A percentile compares a stretch with the other conserved stretches of the same genome.
phyloP scores from a whole-genome alignment of 768 basidiomycete genomes.

The Mycena chlorophos region DNA sequence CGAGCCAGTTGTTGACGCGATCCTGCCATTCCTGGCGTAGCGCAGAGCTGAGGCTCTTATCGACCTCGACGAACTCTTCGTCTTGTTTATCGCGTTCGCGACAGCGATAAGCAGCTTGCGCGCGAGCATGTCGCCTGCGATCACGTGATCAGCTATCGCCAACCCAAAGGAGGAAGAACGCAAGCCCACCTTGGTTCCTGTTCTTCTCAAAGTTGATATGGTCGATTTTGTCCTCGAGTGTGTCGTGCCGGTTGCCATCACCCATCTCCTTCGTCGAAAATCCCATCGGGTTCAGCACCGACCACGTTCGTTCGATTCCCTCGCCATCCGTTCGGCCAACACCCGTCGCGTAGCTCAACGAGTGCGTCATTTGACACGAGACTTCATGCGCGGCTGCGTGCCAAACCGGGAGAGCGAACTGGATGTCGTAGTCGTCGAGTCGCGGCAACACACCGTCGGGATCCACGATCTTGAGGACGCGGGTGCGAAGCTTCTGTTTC shows the following conservation, averaged over 20 bases:
- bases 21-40: not conserved
- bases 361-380: slow-evolving; percentile 12
- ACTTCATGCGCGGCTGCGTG: slow-evolving; percentile 17
- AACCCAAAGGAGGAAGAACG: not conserved
- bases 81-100: not conserved
- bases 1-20: not conserved
- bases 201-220: slow-evolving; percentile 19
- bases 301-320: slow-evolving; percentile 29
- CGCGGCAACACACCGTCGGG: not conserved
- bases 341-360: slow-evolving; percentile 13
- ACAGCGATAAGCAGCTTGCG: not conserved
- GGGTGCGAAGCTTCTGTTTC: not conserved
- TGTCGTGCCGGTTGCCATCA: slow-evolving; percentile 23
- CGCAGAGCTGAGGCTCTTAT: not conserved
- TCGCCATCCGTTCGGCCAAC: slow-evolving; percentile 14
- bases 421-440: not conserved
- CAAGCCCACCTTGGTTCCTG: not conserved
- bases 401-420: slow-evolving; percentile 15
- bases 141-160: not conserved
- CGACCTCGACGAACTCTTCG: not conserved
- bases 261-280: slow-evolving; percentile 34
- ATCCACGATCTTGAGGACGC: not conserved
- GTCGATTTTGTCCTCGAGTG: slow-evolving; percentile 28
- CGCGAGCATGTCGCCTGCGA: not conserved
- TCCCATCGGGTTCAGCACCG: slow-evolving; percentile 23